Percentiles rank a stretch among this genome's conserved stretches.
These are phyloP conservation scores for Reutealis trisperma DNA, from an alignment of 345 rosid species.

Conservation along the genomic window DNA sequence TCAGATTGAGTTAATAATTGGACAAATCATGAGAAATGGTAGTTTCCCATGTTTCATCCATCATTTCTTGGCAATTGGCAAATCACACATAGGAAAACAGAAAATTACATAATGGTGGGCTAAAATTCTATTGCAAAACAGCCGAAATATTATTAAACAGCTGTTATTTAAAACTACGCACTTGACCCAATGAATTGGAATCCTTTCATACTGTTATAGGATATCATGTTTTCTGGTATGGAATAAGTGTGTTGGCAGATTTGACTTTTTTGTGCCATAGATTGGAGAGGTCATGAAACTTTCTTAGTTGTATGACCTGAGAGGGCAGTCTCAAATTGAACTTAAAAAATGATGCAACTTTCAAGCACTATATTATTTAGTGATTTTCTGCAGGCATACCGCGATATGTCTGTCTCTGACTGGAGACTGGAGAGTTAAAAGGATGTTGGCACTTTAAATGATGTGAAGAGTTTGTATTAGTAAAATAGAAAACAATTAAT, in stretches of 20 bases:
- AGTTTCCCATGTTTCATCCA: no score
- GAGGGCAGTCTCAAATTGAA: background rate
- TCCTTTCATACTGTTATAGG: no score
- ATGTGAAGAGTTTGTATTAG: background rate
- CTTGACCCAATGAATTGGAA: no score
- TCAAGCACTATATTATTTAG: background rate
- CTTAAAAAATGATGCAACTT: background rate
- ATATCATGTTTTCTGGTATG: no score
- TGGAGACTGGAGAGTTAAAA: background rate
- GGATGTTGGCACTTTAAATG: background rate
- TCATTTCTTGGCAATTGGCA: no score
- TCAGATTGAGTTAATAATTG: no score
- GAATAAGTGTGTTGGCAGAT: background rate
- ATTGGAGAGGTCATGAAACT: background rate
- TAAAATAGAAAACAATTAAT: background rate
- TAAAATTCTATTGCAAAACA: no score
- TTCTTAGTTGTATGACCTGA: background rate
- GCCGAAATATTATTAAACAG: no score
- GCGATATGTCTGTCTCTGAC: background rate
- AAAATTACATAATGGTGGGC: no score
- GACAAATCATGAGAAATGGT: no score
- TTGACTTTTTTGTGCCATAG: background rate
- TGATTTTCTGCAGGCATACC: background rate
- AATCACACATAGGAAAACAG: no score
- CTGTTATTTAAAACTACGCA: no score